Evolutionary conservation across 2,329 filamentous ascomycete genomes (phyloP), one percentile per base, ranked within the genome.

Genomic region (Ophiostoma montium): DNA sequence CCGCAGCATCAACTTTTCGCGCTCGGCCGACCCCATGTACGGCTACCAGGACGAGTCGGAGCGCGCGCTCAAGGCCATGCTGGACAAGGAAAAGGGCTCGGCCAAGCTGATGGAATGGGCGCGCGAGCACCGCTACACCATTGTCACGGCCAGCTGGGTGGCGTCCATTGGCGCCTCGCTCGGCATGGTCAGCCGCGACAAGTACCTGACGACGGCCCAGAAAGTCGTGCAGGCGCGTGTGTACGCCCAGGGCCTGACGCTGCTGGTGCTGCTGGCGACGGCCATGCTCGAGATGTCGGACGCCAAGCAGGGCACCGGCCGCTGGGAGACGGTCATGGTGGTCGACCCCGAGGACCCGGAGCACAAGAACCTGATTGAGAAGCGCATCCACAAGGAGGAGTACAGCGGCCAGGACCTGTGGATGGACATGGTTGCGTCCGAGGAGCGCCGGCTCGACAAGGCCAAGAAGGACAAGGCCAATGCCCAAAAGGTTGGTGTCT

Each of bases 211-310:
- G 46, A 81, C 79, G 2, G 69, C 76, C 53, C 89, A 95, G 72
- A 95, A 95, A 74, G 70, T 95, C 19, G 89, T 95, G 15, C 89
- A 95, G 73, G 89, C 88, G 21, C 82, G 89, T 76, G 84, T 95
- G 56, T 95, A 95, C 67, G 89, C 89, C 3, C 89, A 95, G 70
- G 87, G 85, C 6, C 70, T 94, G 58, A 94, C 89, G 5, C 71
- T 95, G 43, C 84, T 82, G 55, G 86, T 95, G 47, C 71, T 95
- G 50, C 76, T 94, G 61, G 79, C 86, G 50, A 84, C 80, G 31
- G 87, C 90, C 43, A 84, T 79, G 11, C 84, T 95, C 58, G 89
- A 95, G 77, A 72, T 76, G 55, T 67, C 66, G 48, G 92, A 98
- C 65, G 84, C 83, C 56, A 81, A 80, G 62, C 76, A 76, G 61